Percentiles rank a stretch among this genome's conserved stretches.
phyloP scores from a whole-genome alignment of 1,284 basidiomycete species.

The Malassezia equina region DNA sequence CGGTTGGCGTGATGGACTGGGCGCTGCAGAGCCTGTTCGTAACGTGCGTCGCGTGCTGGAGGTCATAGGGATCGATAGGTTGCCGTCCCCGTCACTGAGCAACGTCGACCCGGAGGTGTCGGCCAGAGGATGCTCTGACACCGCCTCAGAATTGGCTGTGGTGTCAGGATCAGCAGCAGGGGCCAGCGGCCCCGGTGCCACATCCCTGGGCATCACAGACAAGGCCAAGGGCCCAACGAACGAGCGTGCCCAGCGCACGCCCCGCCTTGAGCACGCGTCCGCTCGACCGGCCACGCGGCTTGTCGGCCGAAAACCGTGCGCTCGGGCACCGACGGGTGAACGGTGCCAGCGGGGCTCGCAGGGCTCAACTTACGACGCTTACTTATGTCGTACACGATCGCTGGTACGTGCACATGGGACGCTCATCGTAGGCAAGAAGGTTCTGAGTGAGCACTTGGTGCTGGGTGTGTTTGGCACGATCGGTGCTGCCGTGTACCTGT shows the following conservation, averaged over 20 bases:
- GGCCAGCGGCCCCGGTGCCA: neutral
- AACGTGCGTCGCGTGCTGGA: neutral
- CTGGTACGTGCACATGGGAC: constrained; percentile 23
- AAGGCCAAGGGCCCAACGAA: neutral
- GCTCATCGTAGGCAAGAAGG: constrained; percentile 24
- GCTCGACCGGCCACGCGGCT: neutral
- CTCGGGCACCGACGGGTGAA: neutral
- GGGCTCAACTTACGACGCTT: neutral
- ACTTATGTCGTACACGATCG: constrained; percentile 42
- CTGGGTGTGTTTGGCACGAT: constrained; percentile 33
- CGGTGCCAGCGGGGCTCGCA: neutral
- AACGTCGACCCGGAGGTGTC: neutral
- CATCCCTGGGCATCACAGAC: neutral
- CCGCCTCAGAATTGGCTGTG: neutral
- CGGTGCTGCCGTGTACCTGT: constrained; percentile 22
- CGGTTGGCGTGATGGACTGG: neutral
- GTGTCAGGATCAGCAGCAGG: neutral
- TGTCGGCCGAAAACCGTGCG: constrained; percentile 1
- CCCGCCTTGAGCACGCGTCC: neutral
- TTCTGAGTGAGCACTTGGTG: constrained; percentile 44
- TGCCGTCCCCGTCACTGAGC: neutral
- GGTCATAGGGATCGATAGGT: neutral
- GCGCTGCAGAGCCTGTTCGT: neutral
- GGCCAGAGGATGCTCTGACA: neutral
- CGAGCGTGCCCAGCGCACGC: neutral